Conservation (phyloP, 345 rosid species). For the Chamaenerion angustifolium region DNA sequence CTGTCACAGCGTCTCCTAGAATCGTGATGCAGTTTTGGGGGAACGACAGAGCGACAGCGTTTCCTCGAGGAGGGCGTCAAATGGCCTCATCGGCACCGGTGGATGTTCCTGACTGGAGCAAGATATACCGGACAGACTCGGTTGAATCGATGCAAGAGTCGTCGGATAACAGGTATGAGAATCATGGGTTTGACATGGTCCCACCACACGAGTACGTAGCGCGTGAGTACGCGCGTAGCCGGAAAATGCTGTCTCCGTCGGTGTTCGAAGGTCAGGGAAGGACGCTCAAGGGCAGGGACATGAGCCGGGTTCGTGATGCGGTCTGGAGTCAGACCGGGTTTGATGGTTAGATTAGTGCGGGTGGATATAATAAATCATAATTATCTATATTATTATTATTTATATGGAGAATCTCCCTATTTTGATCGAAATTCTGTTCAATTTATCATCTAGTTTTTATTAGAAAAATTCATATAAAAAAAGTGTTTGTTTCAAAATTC, state of each 20-base stretch:
- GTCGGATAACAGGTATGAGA: constrained; percentile 1
- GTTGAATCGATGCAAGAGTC: constrained; percentile 13
- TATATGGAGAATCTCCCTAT: no score
- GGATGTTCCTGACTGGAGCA: constrained; percentile 16
- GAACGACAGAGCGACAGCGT: not conserved
- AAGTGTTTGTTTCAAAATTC: no score
- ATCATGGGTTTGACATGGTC: constrained; percentile 8
- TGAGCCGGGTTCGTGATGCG: constrained; percentile 19
- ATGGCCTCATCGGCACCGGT: constrained; percentile 19
- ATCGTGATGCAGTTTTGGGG: constrained; percentile 13
- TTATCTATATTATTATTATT: no score
- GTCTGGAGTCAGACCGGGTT: constrained; percentile 24
- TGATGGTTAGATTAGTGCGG: constrained; percentile 6
- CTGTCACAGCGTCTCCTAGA: constrained; percentile 6
- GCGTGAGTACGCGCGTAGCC: constrained; percentile 1
- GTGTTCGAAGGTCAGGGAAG: constrained; percentile 22
- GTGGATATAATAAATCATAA: no score
- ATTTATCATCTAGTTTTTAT: no score
- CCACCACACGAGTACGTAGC: constrained; percentile 29
- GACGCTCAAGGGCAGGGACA: constrained; percentile 24
- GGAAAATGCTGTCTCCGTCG: constrained; percentile 14
- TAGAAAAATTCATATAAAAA: no score
- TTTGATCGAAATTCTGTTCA: no score
- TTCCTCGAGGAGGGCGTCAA: not conserved
- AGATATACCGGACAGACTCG: constrained; percentile 16